Conservation (phyloP, 1,284 basidiomycete species). For the Acaromyces ingoldii region DNA sequence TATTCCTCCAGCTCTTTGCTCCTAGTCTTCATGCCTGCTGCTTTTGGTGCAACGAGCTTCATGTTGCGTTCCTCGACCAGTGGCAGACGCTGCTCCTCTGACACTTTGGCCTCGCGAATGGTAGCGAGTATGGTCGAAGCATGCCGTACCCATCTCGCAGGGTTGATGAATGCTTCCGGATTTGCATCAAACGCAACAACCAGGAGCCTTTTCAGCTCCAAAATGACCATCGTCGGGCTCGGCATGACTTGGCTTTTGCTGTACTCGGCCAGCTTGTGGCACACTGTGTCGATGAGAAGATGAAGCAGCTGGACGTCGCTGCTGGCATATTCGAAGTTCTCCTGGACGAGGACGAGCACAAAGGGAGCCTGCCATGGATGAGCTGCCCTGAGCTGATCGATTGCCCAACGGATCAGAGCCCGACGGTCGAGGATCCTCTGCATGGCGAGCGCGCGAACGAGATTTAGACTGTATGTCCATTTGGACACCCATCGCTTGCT, state of each 20-base stretch:
- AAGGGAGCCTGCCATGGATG: constrained; percentile 83
- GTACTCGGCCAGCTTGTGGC: background rate
- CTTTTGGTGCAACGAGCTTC: no score
- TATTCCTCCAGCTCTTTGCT: no score
- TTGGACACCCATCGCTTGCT: constrained; percentile 69
- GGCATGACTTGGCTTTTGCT: no score
- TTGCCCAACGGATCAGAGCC: constrained; percentile 75
- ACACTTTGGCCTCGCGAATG: constrained; percentile 15
- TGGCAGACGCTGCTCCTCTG: no score
- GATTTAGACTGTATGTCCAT: constrained; percentile 65
- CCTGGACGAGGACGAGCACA: constrained; percentile 62
- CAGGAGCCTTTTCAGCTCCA: no score
- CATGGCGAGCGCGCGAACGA: constrained; percentile 68
- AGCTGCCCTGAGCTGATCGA: constrained; percentile 68
- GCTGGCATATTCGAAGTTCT: background rate
- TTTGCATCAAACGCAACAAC: no score
- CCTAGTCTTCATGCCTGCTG: no score
- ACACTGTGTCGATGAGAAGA: background rate
- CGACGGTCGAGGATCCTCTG: constrained; percentile 76
- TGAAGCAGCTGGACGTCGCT: background rate
- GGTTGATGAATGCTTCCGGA: constrained; percentile 56
- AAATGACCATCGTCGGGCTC: no score
- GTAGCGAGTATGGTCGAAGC: no score
- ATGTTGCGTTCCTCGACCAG: no score
- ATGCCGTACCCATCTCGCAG: constrained; percentile 50